A percentile compares a stretch with the other conserved stretches of the same genome.
Evolutionary conservation across 495 filamentous ascomycete genomes (phyloP).

Genomic region (Chaetomium cochliodes): DNA sequence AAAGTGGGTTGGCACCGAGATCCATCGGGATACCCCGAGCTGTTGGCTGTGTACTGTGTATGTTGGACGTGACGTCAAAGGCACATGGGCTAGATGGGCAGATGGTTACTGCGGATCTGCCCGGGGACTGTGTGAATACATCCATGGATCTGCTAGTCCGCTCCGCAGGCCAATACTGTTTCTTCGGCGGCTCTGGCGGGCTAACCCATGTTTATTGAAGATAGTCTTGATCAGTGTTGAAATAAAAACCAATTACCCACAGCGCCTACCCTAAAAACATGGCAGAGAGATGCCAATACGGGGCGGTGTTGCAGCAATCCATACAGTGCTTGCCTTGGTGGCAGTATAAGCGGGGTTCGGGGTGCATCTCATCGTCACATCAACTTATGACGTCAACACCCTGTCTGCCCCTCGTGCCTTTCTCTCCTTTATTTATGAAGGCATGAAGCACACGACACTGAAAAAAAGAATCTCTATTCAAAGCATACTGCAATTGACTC

Average conservation of each 20-base stretch:
- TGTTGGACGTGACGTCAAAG: background rate
- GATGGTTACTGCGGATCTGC: background rate
- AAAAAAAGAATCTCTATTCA: background rate
- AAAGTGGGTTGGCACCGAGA: background rate
- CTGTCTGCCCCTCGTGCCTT: background rate
- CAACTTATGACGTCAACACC: constrained; percentile 23
- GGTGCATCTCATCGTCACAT: constrained; percentile 28
- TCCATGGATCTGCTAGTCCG: too few species aligned
- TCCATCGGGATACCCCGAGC: background rate
- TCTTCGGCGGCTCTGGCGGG: too few species aligned
- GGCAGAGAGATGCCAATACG: too few species aligned
- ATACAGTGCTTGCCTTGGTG: background rate
- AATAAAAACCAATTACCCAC: too few species aligned
- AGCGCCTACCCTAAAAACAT: too few species aligned
- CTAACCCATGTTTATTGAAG: too few species aligned
- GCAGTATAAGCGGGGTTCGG: background rate
- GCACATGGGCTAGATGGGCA: too few species aligned
- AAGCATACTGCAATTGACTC: background rate
- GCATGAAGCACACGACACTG: background rate
- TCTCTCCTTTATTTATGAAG: background rate
- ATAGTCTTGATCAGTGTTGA: too few species aligned
- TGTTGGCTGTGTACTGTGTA: background rate
- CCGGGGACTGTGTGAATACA: constrained; percentile 1
- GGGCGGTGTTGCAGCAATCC: background rate
- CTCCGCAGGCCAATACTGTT: too few species aligned